A percentile compares a stretch with the other conserved stretches of the same genome.
Evolutionary conservation across 169 alveolate species (phyloP).

Genomic region (Plasmodium sp.): DNA sequence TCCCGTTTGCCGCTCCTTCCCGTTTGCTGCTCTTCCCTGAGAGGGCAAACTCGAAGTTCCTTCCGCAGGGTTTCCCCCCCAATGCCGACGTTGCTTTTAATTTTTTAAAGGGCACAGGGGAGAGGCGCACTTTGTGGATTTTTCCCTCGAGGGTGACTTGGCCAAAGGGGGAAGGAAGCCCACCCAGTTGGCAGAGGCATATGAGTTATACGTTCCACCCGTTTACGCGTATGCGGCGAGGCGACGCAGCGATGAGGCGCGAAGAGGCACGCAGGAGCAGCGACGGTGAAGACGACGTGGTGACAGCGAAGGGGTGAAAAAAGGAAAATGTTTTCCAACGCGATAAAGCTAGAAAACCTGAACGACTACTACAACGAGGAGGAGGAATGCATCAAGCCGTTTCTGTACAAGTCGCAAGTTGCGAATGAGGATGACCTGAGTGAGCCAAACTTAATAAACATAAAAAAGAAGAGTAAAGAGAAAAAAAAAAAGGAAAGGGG

Average conservation of each 20-base stretch:
- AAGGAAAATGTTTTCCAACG: slow-evolving; percentile 82
- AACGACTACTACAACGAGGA: slow-evolving; percentile 88
- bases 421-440: slow-evolving; percentile 52
- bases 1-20: background rate
- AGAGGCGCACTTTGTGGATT: background rate
- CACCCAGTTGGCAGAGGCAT: background rate
- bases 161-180: background rate
- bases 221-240: background rate
- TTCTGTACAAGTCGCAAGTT: slow-evolving; percentile 72
- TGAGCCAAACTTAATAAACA: slow-evolving; percentile 39
- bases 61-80: background rate
- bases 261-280: background rate
- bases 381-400: slow-evolving; percentile 88
- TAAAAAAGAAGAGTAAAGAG: slow-evolving; percentile 22
- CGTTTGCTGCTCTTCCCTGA: background rate
- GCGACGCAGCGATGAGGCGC: background rate
- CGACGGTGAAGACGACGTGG: background rate
- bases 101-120: background rate
- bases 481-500: slow-evolving; percentile 19
- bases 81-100: background rate
- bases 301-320: background rate
- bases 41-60: background rate
- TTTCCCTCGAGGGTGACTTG: background rate
- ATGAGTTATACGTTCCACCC: background rate
- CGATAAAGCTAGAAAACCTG: slow-evolving; percentile 85